Conservation (phyloP, 805 yeast genomes). For the Kuraishia molischiana region DNA sequence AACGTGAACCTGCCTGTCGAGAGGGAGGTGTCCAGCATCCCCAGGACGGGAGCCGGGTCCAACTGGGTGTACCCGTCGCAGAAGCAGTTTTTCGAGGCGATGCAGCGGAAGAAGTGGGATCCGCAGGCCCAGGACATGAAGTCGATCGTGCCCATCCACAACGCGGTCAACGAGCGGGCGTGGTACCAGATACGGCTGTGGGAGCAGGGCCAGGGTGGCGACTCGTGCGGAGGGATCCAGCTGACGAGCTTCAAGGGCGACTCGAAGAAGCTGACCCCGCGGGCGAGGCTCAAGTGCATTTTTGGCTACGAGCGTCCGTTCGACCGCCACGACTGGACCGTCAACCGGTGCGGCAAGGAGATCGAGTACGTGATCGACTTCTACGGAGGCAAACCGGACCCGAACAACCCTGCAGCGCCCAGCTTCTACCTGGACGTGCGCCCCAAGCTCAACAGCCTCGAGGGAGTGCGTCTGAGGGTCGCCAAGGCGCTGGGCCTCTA, state of each 20-base stretch:
- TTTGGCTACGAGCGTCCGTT: slow-evolving; percentile 75
- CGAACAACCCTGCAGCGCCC: slow-evolving; percentile 29
- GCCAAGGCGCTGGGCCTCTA: slow-evolving; percentile 48
- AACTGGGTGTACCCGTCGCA: slow-evolving; percentile 97
- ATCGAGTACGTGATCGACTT: slow-evolving; percentile 92
- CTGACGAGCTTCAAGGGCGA: slow-evolving; percentile 87
- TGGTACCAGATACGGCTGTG: slow-evolving; percentile 79
- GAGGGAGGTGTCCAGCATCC: slow-evolving; percentile 73
- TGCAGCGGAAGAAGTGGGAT: slow-evolving; percentile 83
- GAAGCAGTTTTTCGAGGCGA: slow-evolving; percentile 89
- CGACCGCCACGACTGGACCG: slow-evolving; percentile 93
- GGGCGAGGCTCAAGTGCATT: slow-evolving; percentile 61
- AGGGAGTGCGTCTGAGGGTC: slow-evolving; percentile 69
- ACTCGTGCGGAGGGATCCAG: slow-evolving; percentile 75
- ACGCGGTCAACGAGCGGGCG: slow-evolving; percentile 85
- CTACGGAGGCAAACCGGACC: slow-evolving; percentile 51
- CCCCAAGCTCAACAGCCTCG: slow-evolving; percentile 77
- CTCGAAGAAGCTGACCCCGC: slow-evolving; percentile 74
- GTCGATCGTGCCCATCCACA: slow-evolving; percentile 88
- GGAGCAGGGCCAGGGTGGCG: slow-evolving; percentile 58
- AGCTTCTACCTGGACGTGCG: slow-evolving; percentile 81
- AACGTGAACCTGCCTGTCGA: slow-evolving; percentile 50
- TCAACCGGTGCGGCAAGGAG: slow-evolving; percentile 73
- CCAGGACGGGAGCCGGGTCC: slow-evolving; percentile 53
- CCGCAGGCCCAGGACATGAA: slow-evolving; percentile 80